Percentiles rank a stretch among this genome's conserved stretches.
phyloP scores from a whole-genome alignment of 805 yeast genomes.

The Myxozyma kluyveri region DNA sequence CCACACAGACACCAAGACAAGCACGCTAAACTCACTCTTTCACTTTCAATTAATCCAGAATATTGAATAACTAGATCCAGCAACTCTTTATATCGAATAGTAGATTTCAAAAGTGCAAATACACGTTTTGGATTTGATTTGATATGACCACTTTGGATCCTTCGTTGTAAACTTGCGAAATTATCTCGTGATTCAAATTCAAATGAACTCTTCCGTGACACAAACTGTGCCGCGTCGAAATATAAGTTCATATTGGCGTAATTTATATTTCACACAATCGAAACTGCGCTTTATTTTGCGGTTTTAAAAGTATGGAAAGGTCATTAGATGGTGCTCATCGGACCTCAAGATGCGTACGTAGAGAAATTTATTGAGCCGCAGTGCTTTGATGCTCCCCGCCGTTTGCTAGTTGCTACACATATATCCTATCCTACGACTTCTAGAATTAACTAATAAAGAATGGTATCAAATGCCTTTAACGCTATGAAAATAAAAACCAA shows the following conservation, averaged over 20 bases:
- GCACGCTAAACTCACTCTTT: conserved; percentile 32
- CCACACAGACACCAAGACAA: background rate
- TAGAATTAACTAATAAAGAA: background rate
- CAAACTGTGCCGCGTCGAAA: conserved; percentile 27
- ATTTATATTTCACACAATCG: no score
- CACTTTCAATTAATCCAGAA: conserved; percentile 59
- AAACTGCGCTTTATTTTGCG: no score
- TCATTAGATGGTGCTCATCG: no score
- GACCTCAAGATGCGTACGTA: no score
- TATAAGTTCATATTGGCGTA: conserved; percentile 33
- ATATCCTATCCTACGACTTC: background rate
- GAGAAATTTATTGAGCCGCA: no score
- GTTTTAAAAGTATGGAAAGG: no score
- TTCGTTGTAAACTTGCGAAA: conserved; percentile 8
- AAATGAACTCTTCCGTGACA: conserved; percentile 14
- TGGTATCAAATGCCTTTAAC: background rate
- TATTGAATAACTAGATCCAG: conserved; percentile 62
- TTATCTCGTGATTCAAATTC: background rate
- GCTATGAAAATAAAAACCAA: no score
- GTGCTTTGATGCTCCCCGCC: no score
- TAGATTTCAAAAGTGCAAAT: conserved; percentile 76
- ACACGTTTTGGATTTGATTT: conserved; percentile 77
- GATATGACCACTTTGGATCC: conserved; percentile 31
- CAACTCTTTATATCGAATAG: conserved; percentile 67
- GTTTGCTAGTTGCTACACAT: no score